Base-by-base conservation (phyloP, 345 rosid genomes). In the Orychophragmus violaceus region DNA sequence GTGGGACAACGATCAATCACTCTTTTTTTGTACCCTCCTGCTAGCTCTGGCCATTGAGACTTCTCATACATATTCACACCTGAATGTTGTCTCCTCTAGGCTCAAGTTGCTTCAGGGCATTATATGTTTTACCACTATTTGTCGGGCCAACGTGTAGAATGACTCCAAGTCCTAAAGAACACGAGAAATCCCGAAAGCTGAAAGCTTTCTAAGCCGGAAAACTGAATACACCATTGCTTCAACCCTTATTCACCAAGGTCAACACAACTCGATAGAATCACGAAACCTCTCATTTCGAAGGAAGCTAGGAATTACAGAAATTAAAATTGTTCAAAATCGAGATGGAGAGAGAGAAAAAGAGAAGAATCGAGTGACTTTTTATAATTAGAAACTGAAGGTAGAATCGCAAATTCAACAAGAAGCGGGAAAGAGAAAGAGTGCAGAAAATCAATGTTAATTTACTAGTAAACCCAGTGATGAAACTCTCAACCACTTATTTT, bases 131-230 rank as follows among this genome's bases (percentile, higher is more conserved):
- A 30, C 98, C 98, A 71, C 98, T 91, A 33, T 91, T 91, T 21
- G 98, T 91, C 0, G 98, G 98, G 4, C 98, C 98, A 24, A 91
- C 91, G 41, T 91, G 98, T 72, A 91, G 78, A 70, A 85, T 46
- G 67, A 91, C 86, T 75, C 55, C 69, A 28, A 75, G 88, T 94
- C 96, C 66, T 74, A 74, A 59, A 82, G 59, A 72, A 80, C 7
- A 66, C 78, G 70, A 62, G 83, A 63, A 76, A 77, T 19, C 16
- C 81, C 85, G 14, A 78, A 77, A 76, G 84, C 59, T 68, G 87
- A 64, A 71, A 69, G 76, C 77, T 82, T 84, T 68, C 82, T 84
- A n/a, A 52, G 76, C 33, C 82, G 79, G 75, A 82, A 77, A 49
- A 83, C 76, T 35, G 70, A 77, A 79, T 77, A 70, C 24, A 79